These are phyloP conservation scores for Rhizophlyctis rosea DNA, from an alignment of 192 early-diverging fungal genomes.

Conservation along the genomic window DNA sequence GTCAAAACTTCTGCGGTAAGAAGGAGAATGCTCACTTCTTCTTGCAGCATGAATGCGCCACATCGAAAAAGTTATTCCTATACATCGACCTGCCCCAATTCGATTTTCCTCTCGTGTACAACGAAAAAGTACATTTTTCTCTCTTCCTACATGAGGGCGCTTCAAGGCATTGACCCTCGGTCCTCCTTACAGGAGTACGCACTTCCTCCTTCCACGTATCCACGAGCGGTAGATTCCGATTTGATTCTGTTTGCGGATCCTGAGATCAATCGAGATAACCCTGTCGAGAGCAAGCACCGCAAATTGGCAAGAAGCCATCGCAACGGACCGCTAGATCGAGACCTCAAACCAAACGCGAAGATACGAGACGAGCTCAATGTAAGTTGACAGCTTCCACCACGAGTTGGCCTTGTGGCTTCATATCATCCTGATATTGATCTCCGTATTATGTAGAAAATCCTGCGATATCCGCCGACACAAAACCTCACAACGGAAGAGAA, in stretches of 20 bases:
- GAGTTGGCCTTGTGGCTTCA: background rate
- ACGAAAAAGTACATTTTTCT: slow-evolving; percentile 61
- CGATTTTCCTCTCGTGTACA: slow-evolving; percentile 93
- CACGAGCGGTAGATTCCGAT: slow-evolving; percentile 14
- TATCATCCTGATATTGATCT: background rate
- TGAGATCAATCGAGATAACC: slow-evolving; percentile 88
- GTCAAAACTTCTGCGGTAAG: background rate
- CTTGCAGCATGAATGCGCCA: slow-evolving; percentile 26
- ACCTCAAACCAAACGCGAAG: slow-evolving; percentile 96
- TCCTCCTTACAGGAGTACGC: slow-evolving; percentile 52
- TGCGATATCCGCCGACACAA: slow-evolving; percentile 90
- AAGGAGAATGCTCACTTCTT: background rate
- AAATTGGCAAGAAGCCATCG: slow-evolving; percentile 84
- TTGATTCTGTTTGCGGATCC: slow-evolving; percentile 55
- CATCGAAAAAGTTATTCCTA: slow-evolving; percentile 66
- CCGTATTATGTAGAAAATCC: slow-evolving; percentile 61
- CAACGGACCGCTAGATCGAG: slow-evolving; percentile 85
- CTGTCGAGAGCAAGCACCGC: slow-evolving; percentile 92
- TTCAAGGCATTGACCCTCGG: background rate
- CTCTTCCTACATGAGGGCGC: background rate
- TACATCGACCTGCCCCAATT: slow-evolving; percentile 92
- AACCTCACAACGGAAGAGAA: slow-evolving; percentile 80
- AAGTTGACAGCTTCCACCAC: slow-evolving; percentile 10
- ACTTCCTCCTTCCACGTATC: slow-evolving; percentile 27
- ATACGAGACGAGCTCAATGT: slow-evolving; percentile 95